Evolutionary conservation across 441 rosid species (phyloP), one percentile per base, ranked within the genome.

Genomic region (Gossypium davidsonii): DNA sequence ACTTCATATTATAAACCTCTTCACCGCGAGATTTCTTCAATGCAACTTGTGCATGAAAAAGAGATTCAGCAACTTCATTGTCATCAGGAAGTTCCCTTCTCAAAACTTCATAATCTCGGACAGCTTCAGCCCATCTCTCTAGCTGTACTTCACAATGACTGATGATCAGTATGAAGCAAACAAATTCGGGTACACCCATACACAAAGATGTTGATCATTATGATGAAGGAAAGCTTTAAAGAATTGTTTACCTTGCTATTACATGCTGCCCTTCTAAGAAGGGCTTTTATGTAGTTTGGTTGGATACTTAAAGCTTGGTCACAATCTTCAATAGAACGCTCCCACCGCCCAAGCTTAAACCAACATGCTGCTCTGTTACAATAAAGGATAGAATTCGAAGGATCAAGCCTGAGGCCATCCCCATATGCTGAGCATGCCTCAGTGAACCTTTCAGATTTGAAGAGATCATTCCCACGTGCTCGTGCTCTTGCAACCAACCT

Each of bases 11-110:
- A 70, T 84, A 70, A 55, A 91, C 97, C 72, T 92, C 98, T 81
- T 89, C 98, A 61, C 98, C 98, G 0, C 90, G 97, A 53, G 96
- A 92, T 81, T 89, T 94, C 85, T 88, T 94, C 82, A 92, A 74
- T 21, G 97, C 91, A 39, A 90, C 90, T 84, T 91, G 97, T 21
- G 96, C 89, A 67, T 90, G 94, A 76, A 89, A 90, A 46, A 92
- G 85, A 80, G 91, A 85, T 72, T 92, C 98, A 1, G 97, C 97
- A 74, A 92, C 92, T 72, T 87, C 93, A 76, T 84, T 92, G 79
- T 94, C 91, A 52, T 85, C 80, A 5, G 98, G 98, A 58, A 92
- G 88, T 77, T 90, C 94, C 81, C 77, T 90, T 73, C 93, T 83
- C 75, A 94, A 81, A 60, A 88, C 88, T 69, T 92, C 98, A 67